Evolutionary conservation across 495 filamentous ascomycete genomes (phyloP), one percentile per base, ranked within the genome.

Genomic region (Immersiella caudata): DNA sequence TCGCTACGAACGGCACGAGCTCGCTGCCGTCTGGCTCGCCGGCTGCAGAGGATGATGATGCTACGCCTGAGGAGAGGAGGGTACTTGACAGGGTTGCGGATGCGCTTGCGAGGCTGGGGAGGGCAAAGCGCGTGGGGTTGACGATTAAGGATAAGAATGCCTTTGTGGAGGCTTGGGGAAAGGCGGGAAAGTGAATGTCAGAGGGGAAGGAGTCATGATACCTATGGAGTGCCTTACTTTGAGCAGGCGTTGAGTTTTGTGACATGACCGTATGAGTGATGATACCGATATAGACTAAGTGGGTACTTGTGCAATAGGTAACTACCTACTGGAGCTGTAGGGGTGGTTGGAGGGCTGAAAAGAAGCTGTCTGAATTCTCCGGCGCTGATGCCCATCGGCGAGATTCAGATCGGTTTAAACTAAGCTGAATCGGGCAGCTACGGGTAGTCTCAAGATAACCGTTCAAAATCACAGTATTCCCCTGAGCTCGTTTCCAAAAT

Each of bases 81-180:
- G 74, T 93, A 29, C 75, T 94, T 61, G 90, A 97, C 70, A 82
- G 85, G 18, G 87, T 97, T 14, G 91, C 86, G 1, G 95, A 98
- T 51, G 88, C 93, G 16, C 79, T 99, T 58, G 94, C 96, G n/a
- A 81, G 94, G 40, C 77, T 99, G 66, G 93, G 93, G 0, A 84
- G 95, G 66, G 93, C 93, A n/a, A 97, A 94, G 84, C 83, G 96
- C 46, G 91, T 99, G 18, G 92, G 88, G 0, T 75, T 99, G 75
- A 91, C 91, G 1, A 81, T 96, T 66, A 79, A 78, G 72, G 94
- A 97, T 50, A 99, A 99, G 82, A 80, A 83, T 65, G 87, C 85
- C 16, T 98, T 98, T 80, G 85, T 96, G 8, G 79, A 86, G 52
- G 85, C 85, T 60, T 93, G 79, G 80, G 70, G 67, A 7, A 75